A percentile compares a stretch with the other conserved stretches of the same genome.
Evolutionary conservation across 2,329 filamentous ascomycete genomes (phyloP).

Genomic region (Cordyceps fumosorosea): DNA sequence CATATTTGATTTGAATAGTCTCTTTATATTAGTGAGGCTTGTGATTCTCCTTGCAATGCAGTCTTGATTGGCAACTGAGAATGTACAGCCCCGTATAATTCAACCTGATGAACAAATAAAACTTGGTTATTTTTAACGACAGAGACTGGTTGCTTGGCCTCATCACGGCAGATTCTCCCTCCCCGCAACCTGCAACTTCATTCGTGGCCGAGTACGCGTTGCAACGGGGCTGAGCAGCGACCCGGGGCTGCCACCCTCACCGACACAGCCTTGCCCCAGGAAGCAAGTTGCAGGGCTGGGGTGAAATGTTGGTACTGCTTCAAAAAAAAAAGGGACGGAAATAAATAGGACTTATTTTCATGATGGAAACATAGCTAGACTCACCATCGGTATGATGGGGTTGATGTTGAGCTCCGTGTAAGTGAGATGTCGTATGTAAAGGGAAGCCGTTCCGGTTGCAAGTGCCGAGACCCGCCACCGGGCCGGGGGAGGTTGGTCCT

Average conservation of each 20-base stretch:
- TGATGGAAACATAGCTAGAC: too few species aligned
- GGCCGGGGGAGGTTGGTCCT: not conserved
- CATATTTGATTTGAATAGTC: too few species aligned
- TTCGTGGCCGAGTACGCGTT: not conserved
- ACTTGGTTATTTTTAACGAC: too few species aligned
- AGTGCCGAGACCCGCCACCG: not conserved
- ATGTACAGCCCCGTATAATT: too few species aligned
- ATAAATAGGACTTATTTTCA: too few species aligned
- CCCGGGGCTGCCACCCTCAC: not conserved
- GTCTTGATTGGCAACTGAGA: too few species aligned
- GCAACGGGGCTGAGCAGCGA: not conserved
- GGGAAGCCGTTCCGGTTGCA: not conserved
- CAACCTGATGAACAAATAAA: too few species aligned
- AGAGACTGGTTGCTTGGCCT: too few species aligned
- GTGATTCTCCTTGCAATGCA: too few species aligned
- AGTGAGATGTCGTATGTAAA: not conserved
- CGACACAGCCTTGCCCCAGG: not conserved
- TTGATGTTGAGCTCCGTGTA: not conserved
- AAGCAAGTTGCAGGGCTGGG: not conserved
- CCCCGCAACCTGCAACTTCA: too few species aligned
- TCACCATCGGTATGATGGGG: not conserved
- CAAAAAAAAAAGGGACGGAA: not conserved
- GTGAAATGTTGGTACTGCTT: not conserved
- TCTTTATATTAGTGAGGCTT: too few species aligned
- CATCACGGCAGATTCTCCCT: too few species aligned